A percentile compares a stretch with the other conserved stretches of the same genome.
Evolutionary conservation across 495 filamentous ascomycete genomes (phyloP).

Genomic region (Platismatia glauca): DNA sequence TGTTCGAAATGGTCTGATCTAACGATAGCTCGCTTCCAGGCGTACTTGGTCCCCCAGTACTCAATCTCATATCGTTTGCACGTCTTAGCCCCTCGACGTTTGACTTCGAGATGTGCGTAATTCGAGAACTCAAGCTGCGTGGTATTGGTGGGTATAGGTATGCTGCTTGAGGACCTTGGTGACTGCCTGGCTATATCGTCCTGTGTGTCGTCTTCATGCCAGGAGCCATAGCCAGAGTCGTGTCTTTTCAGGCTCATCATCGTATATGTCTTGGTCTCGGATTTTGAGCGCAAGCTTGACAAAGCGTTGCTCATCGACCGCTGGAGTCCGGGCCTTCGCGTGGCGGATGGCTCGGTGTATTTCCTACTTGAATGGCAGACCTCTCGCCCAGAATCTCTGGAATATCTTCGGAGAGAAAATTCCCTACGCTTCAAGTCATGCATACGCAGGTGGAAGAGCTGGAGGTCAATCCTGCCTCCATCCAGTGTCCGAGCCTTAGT

Average conservation of each 20-base stretch:
- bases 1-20: constrained; percentile 51
- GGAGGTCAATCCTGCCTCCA: constrained; percentile 56
- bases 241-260: constrained; percentile 30
- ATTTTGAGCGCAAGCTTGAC: constrained; percentile 53
- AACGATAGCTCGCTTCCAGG: constrained; percentile 68
- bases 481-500: constrained; percentile 54
- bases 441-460: constrained; percentile 93
- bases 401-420: constrained; percentile 87
- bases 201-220: constrained; percentile 40
- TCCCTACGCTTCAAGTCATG: constrained; percentile 78
- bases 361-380: constrained; percentile 79
- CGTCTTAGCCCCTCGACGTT: constrained; percentile 56
- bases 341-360: constrained; percentile 44
- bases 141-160: constrained; percentile 47
- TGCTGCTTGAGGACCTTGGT: constrained; percentile 15
- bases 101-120: constrained; percentile 86
- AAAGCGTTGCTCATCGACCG: constrained; percentile 70
- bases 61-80: constrained; percentile 81
- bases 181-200: constrained; percentile 29
- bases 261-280: constrained; percentile 33
- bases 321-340: constrained; percentile 48
- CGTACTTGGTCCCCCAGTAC: constrained; percentile 82
- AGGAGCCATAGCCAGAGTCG: constrained; percentile 53
- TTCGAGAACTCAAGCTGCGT: constrained; percentile 93
- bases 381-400: constrained; percentile 85